Base-by-base conservation (phyloP, 2,329 filamentous ascomycete genomes). In the Cryphonectria carpinicola region DNA sequence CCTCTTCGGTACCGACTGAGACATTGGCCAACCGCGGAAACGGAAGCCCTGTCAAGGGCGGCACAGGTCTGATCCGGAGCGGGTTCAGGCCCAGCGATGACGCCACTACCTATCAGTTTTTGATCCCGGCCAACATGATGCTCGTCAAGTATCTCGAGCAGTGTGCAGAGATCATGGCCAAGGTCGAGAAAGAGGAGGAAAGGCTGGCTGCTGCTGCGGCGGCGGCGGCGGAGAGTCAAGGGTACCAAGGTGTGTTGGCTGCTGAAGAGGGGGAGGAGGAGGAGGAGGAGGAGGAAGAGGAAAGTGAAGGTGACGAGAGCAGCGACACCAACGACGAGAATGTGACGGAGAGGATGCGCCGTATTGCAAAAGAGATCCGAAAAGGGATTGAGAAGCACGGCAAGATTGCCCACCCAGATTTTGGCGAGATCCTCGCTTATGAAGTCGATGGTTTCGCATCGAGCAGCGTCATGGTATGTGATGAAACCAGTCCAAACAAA, bases 21-120 rank as follows among this genome's bases (percentile, higher is more conserved):
- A 95, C 93, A 0, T 85, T 95, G 28, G 85, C 83, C 70, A 87
- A 95, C 43, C 81, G 79, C 0, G 93, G 93, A 5, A 83, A 89
- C 46, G 92, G 92, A 14, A 94, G 93, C 76, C 93, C 93, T 0
- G 84, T 94, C 6, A 89, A 87, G 70, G 87, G 85, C 41, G 93
- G 92, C 0, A 82, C 81, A n/a, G 92, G 91, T 0, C 84, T 95
- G 32, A 86, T 95, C 67, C 88, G 93, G 71, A 93, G 90, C 73
- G 91, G 92, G 3, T 95, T 95, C 82, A 86, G 93, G 2, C 93
- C 93, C 2, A 93, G 90, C 71, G 93, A 95, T 79, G 93, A 95
- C 78, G 88, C 92, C 37, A 92, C 90, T 0, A 94, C 92, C 61
- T 87, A 93, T 71, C 92, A 93, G 74, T 92, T 92, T 78, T 89